Evolutionary conservation across 331 rosid genomes (phyloP).

Genomic region (Malus hybrid): DNA sequence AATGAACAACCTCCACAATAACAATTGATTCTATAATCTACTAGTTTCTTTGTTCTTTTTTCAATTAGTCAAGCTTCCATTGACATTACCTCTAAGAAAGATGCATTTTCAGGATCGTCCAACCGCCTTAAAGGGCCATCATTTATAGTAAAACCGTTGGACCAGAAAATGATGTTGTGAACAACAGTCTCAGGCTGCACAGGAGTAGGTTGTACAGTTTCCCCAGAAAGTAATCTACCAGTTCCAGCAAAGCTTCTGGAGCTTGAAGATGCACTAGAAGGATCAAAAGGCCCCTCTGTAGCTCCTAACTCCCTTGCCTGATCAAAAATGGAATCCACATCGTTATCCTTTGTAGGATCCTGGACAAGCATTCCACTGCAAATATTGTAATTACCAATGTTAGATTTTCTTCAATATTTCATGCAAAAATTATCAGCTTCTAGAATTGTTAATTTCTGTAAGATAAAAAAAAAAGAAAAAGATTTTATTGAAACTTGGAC

Average conservation of each 20-base stretch:
- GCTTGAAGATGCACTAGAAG: constrained; percentile 65
- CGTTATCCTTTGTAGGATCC: constrained; percentile 86
- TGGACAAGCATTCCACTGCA: constrained; percentile 99
- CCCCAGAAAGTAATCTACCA: constrained; percentile 87
- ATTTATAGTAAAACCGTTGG: constrained; percentile 79
- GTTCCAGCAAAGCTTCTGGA: constrained; percentile 88
- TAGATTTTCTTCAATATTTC: not conserved
- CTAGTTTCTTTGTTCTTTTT: not conserved
- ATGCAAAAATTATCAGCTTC: constrained; percentile 1
- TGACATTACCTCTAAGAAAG: constrained; percentile 73
- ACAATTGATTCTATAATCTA: not conserved
- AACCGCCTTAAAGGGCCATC: constrained; percentile 93
- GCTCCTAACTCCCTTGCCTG: constrained; percentile 93
- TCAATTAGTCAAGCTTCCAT: not conserved
- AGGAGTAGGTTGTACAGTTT: constrained; percentile 54
- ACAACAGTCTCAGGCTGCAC: constrained; percentile 73
- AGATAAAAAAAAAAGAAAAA: too few species aligned
- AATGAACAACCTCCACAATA: not conserved
- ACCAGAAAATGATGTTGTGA: constrained; percentile 94
- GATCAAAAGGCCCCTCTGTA: constrained; percentile 71
- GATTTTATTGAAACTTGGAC: not conserved
- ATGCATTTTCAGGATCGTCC: constrained; percentile 95
- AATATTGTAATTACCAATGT: constrained; percentile 13
- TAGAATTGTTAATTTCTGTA: not conserved
- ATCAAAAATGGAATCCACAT: constrained; percentile 80